phyloP scores from a whole-genome alignment of 2,329 filamentous ascomycete genomes.

The Botrytis deweyae region DNA sequence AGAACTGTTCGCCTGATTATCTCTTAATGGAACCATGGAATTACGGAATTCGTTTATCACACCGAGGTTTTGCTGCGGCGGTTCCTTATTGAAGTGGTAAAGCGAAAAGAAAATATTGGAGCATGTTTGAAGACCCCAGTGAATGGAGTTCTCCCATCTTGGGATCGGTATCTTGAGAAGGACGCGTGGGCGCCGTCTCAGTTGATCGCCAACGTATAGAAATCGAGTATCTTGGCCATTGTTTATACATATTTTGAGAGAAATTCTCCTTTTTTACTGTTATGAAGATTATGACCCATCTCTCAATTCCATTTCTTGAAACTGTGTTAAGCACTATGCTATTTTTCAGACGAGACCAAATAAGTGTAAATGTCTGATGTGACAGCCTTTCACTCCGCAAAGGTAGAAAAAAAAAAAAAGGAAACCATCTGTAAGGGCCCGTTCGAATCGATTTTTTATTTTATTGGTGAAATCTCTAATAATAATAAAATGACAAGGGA shows the following conservation, averaged over 20 bases:
- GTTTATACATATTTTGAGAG: not conserved
- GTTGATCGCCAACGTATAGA: not conserved
- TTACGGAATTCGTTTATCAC: not conserved
- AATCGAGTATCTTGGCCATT: not conserved
- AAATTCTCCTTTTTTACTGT: not conserved
- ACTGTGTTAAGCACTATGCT: rapidly evolving
- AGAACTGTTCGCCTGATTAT: not conserved
- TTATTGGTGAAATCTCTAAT: too few species aligned
- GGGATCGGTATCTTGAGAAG: not conserved
- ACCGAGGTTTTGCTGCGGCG: not conserved
- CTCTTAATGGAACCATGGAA: not conserved
- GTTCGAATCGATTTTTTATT: too few species aligned
- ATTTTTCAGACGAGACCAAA: not conserved
- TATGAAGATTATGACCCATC: not conserved
- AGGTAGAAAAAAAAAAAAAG: rapidly evolving
- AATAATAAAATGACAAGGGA: too few species aligned
- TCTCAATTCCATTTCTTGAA: not conserved
- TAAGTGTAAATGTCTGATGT: not conserved
- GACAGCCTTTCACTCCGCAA: not conserved
- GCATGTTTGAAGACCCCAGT: not conserved
- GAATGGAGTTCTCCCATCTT: not conserved
- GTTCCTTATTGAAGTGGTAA: not conserved
- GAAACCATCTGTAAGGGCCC: not conserved
- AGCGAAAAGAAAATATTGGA: rapidly evolving
- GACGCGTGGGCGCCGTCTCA: not conserved